Evolutionary conservation across 73 alveolate species (phyloP), one percentile per base, ranked within the genome.

Genomic region (Breviolum minutum): DNA sequence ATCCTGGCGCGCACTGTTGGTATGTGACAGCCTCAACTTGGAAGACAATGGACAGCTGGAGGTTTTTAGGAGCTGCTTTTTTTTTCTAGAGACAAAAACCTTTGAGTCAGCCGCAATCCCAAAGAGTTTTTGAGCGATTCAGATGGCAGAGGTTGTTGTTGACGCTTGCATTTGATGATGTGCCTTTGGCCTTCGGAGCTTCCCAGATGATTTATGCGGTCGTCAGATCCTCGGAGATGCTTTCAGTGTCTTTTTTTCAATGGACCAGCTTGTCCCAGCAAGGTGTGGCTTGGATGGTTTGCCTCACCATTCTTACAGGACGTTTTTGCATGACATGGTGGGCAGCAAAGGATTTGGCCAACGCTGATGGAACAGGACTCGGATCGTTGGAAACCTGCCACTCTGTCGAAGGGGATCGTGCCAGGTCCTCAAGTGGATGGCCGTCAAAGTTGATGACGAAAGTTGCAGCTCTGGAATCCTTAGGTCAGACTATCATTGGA

Each of bases 251-350:
- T 60, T 61, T 17, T 48, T 6, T 16, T 26, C 73, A 17, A 13
- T 14, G 63, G 29, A 7, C 32, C 5, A 61, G 54, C 13, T 30
- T 86, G 27, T 7, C 5, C 7, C 0, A 0, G 8, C 48, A 27
- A 87, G 95, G 95, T 90, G 77, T 90, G 96, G 96, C 87, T 90
- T 17, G 73, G 86, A 8, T 90, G 96, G 96, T n/a, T 90, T 8
- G 87, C 96, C 29, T 70, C 88, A 87, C 96, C 96, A 8, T 70
- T 60, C 80, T 60, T 89, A 26, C 54, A 40, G 54, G 54, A 40
- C 54, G n/a, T 40, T 3, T 40, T 40, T 40, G 54, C 54, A 40
- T 0, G 54, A 3, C 54, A 40, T 3, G 54, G 54, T 40, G 19
- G 60, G 93, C 60, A 86, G 94, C 29, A 63, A 63, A 79, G 20